phyloP scores from a whole-genome alignment of 495 filamentous ascomycete genomes.

The Aspergillus nidulans region DNA sequence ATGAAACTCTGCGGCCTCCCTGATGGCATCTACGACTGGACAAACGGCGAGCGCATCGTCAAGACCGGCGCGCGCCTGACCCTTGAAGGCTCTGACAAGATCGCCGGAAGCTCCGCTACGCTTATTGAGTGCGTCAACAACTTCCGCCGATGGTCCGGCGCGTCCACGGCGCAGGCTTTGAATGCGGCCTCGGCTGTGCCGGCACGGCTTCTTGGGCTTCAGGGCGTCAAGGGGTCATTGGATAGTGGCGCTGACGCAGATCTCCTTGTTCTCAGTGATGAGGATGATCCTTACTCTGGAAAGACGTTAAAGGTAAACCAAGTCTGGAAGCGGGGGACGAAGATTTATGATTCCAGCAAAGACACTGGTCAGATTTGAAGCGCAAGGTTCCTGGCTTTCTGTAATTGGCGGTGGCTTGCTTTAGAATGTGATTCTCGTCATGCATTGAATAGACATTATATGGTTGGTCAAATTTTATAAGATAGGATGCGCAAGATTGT shows the following conservation, averaged over 20 bases:
- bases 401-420: neutral
- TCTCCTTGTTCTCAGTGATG: slow-evolving; percentile 64
- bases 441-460: neutral
- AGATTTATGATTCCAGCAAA: slow-evolving; percentile 40
- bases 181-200: slow-evolving; percentile 68
- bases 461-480: too few species aligned
- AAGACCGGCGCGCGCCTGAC: slow-evolving; percentile 65
- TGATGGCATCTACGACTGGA: slow-evolving; percentile 76
- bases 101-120: slow-evolving; percentile 66
- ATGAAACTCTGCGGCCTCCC: slow-evolving; percentile 62
- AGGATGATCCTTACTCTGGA: slow-evolving; percentile 37
- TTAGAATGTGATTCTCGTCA: neutral
- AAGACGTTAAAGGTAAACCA: slow-evolving; percentile 57
- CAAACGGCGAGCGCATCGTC: slow-evolving; percentile 65
- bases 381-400: neutral
- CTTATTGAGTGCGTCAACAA: slow-evolving; percentile 79
- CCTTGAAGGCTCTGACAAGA: slow-evolving; percentile 64
- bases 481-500: too few species aligned
- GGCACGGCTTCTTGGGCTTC: slow-evolving; percentile 65
- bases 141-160: slow-evolving; percentile 67
- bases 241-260: slow-evolving; percentile 73
- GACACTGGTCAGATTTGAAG: slow-evolving; percentile 9
- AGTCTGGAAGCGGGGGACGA: slow-evolving; percentile 74
- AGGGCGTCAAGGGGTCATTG: slow-evolving; percentile 62
- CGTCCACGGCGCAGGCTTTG: slow-evolving; percentile 59